Base-by-base conservation (phyloP, 768 basidiomycete genomes). In the Podaxis sp. region DNA sequence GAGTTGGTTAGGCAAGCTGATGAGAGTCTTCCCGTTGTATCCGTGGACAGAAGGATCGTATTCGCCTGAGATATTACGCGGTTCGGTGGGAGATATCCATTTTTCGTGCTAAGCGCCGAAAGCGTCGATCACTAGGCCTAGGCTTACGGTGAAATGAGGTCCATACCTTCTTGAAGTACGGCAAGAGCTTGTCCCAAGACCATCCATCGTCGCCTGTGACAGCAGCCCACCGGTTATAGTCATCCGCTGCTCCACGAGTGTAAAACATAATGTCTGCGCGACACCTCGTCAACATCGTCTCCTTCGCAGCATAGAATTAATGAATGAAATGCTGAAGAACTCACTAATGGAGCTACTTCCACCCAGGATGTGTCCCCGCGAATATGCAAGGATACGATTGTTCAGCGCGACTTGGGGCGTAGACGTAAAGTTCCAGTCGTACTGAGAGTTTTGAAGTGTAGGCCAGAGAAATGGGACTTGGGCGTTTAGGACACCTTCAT, bases 11-110 rank as follows among this genome's bases (percentile, higher is more conserved):
- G 73, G 69, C 4, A 80, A 65, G 58, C 73, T 76, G 52, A 76
- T 73, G 0, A 63, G 63, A 39, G 68, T 69, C 5, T 71, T 68
- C 13, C 81, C 80, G 11, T 68, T 59, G 17, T 68, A 70, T 8
- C 77, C 73, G 64, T 81, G 80, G 6, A 78, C 64, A 0, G 67
- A 26, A 0, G 81, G 78, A 61, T 77, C 66, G 58, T 72, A 77
- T 63, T 81, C 70, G 5, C 75, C 74, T 26, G 26, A 68, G 30
- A 70, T 77, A 61, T 80, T 69, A 60, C 79, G 79, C 9, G 69
- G 59, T 61, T 80, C 79, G 2, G 72, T 71, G 0, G 81, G 78
- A 8, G 70, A 64, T 1, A 65, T 66, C 64, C 71, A 76, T 44
- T 66, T 71, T 66, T 82, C 80, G 64, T 73, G 74, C 26, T 26